Evolutionary conservation across 228 moss, liverwort and hornwort species (phyloP).

Genomic region (Sphagnum fallax): DNA sequence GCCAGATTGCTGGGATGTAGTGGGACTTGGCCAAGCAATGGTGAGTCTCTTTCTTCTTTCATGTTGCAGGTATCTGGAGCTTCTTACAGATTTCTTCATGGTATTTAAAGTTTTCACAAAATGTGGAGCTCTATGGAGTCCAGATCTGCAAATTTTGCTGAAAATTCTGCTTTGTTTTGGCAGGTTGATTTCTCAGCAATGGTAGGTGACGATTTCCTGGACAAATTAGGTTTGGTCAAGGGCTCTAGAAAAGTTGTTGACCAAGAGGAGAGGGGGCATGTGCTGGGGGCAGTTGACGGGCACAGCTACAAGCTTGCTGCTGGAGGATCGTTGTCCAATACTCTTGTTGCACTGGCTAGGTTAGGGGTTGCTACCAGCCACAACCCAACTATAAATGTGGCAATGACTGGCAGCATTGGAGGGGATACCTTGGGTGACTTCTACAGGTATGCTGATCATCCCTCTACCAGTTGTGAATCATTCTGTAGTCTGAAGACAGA

Average conservation of each 20-base stretch:
- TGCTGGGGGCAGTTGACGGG: constrained; percentile 64
- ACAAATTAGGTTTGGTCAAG: constrained; percentile 50
- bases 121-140: too few relatives aligned
- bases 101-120: neutral
- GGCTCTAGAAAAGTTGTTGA: constrained; percentile 82
- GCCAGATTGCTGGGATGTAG: constrained; percentile 70
- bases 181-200: constrained; percentile 84
- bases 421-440: constrained; percentile 80
- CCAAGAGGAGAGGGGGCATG: constrained; percentile 74
- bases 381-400: constrained; percentile 33
- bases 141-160: neutral
- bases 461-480: too few relatives aligned
- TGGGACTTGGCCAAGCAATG: constrained; percentile 91
- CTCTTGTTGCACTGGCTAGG: constrained; percentile 75
- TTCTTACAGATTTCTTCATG: too few relatives aligned
- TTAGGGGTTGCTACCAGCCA: constrained; percentile 47
- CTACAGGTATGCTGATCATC: constrained; percentile 45
- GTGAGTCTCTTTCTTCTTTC: constrained; percentile 13
- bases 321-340: constrained; percentile 84
- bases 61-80: neutral
- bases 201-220: constrained; percentile 54
- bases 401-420: constrained; percentile 93
- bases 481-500: too few relatives aligned
- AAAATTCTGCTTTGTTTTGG: neutral
- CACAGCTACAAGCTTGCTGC: constrained; percentile 71